phyloP scores from a whole-genome alignment of 805 yeast genomes.

The Nakazawaea molendinolei region DNA sequence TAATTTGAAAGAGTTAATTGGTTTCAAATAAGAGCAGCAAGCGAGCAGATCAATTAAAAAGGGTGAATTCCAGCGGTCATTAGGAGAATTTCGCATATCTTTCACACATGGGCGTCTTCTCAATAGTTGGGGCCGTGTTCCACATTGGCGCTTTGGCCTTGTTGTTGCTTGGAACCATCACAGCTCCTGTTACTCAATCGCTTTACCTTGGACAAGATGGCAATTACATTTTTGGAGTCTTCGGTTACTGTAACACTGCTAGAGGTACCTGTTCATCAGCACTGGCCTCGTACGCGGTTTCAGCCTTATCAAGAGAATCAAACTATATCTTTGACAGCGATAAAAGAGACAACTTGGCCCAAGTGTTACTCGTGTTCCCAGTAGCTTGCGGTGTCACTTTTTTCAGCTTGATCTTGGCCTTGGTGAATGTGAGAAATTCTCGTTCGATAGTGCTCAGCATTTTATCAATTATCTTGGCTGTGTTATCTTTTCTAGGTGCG shows the following conservation, averaged over 20 bases:
- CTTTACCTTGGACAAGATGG: constrained; percentile 44
- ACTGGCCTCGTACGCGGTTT: constrained; percentile 36
- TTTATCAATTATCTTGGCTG: constrained; percentile 36
- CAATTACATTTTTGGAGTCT: constrained; percentile 48
- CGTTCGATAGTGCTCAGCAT: constrained; percentile 23
- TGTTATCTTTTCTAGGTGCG: constrained; percentile 47
- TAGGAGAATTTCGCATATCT: background rate
- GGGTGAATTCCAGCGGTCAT: too few relatives aligned
- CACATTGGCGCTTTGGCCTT: constrained; percentile 54
- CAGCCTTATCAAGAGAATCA: constrained; percentile 22
- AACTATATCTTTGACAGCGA: constrained; percentile 43
- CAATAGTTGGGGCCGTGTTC: constrained; percentile 31
- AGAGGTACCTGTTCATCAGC: constrained; percentile 34
- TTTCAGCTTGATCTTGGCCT: constrained; percentile 31
- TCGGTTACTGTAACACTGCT: constrained; percentile 51
- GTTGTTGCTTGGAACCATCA: constrained; percentile 51
- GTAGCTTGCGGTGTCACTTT: constrained; percentile 61
- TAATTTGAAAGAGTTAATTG: too few relatives aligned
- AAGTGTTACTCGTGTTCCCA: constrained; percentile 54
- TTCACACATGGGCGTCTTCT: constrained; percentile 11
- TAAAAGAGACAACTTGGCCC: constrained; percentile 46
- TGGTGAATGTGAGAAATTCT: constrained; percentile 1
- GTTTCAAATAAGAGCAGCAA: too few relatives aligned
- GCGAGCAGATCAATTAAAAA: too few relatives aligned
- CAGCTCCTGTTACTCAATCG: constrained; percentile 49